Conservation (phyloP, 305 asterid genomes). For the Solanum hybrid region DNA sequence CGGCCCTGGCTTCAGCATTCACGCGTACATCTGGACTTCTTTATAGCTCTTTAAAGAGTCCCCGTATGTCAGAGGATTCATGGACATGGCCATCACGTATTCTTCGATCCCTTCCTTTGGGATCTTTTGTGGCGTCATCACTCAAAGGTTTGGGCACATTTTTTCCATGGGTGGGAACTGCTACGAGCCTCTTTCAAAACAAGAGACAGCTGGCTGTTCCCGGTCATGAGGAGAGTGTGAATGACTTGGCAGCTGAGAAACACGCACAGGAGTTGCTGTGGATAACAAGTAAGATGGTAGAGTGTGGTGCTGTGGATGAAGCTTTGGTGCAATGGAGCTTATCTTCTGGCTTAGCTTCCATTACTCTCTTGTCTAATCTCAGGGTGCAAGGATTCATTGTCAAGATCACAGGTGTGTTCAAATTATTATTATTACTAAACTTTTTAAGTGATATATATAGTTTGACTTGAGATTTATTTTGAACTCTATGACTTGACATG, state of each 20-base stretch:
- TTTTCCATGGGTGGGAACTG: constrained; percentile 3
- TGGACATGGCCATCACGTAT: constrained; percentile 15
- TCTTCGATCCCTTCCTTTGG: constrained; percentile 9
- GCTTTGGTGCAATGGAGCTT: constrained; percentile 23
- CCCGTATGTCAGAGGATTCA: not conserved
- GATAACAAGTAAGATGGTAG: constrained; percentile 22
- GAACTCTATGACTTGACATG: not conserved
- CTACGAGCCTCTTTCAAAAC: not conserved
- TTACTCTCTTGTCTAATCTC: constrained; percentile 9
- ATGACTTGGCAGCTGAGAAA: constrained; percentile 19
- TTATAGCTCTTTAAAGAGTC: constrained; percentile 3
- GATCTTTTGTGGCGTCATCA: constrained; percentile 5
- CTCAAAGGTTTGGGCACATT: constrained; percentile 10
- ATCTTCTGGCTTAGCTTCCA: constrained; percentile 22
- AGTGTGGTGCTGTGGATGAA: constrained; percentile 17
- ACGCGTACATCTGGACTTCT: constrained; percentile 17
- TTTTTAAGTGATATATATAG: not conserved
- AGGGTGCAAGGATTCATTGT: constrained; percentile 22
- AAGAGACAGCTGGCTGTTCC: not conserved
- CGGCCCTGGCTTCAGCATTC: constrained; percentile 20
- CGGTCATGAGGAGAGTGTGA: not conserved
- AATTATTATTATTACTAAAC: not conserved
- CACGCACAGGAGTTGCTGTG: constrained; percentile 23
- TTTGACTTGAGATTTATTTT: not conserved
- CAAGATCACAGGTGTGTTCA: constrained; percentile 13